These are phyloP conservation scores for Linum usitatissimum DNA, from an alignment of 345 rosid genomes.

Conservation along the genomic window DNA sequence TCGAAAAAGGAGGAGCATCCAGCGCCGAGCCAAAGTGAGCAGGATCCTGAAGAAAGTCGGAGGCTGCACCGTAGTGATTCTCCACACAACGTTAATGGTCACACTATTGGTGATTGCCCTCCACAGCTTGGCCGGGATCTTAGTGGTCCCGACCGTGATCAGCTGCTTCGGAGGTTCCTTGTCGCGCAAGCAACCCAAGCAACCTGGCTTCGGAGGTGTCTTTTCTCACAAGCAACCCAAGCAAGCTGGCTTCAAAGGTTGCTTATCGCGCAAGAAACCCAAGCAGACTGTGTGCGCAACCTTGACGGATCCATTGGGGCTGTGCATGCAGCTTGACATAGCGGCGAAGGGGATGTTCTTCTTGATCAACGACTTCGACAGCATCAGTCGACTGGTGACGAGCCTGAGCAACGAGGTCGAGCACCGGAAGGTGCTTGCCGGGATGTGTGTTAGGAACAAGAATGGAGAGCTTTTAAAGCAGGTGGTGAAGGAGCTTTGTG, in stretches of 20 bases:
- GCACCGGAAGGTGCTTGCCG: constrained; percentile 42
- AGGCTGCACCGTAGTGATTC: constrained; percentile 29
- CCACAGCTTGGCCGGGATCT: constrained; percentile 48
- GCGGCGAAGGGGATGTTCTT: constrained; percentile 71
- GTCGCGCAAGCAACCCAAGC: constrained; percentile 24
- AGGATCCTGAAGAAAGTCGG: constrained; percentile 39
- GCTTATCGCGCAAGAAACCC: constrained; percentile 26
- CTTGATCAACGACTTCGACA: constrained; percentile 63
- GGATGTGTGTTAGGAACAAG: constrained; percentile 38
- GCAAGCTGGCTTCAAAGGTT: constrained; percentile 18
- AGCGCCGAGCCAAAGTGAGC: constrained; percentile 30
- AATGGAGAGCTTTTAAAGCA: constrained; percentile 46
- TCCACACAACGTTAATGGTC: constrained; percentile 31
- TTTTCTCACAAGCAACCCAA: constrained; percentile 26
- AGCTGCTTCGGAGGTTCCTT: constrained; percentile 22
- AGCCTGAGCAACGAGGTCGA: constrained; percentile 58
- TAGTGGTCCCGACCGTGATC: constrained; percentile 48
- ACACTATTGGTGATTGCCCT: constrained; percentile 38
- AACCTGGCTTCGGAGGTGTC: constrained; percentile 17
- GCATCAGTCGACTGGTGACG: constrained; percentile 45
- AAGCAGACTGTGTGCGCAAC: not conserved
- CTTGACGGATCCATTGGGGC: constrained; percentile 26
- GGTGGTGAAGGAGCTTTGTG: constrained; percentile 41
- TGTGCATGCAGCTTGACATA: constrained; percentile 48
- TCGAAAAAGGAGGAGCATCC: constrained; percentile 32